Conservation (phyloP, 352 stramenopile species). For the Peronospora belbahrii region DNA sequence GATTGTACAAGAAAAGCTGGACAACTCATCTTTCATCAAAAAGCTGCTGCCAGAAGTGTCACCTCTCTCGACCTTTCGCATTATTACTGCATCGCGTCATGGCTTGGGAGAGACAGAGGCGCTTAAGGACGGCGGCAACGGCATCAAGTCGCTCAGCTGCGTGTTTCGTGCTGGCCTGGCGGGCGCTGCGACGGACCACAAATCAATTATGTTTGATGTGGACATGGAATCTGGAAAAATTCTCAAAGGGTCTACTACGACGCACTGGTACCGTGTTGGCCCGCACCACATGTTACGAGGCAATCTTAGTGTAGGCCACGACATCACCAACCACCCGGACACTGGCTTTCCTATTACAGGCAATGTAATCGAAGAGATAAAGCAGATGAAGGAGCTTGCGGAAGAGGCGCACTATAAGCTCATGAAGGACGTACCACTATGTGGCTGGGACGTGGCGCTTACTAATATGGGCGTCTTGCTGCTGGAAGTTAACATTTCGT, state of each 20-base stretch:
- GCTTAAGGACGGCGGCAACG: conserved; percentile 43
- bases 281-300: conserved; percentile 58
- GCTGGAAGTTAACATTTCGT: conserved; percentile 90
- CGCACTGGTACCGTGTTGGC: conserved; percentile 93
- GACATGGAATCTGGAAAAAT: conserved; percentile 92
- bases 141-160: conserved; percentile 73
- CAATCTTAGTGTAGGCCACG: conserved; percentile 78
- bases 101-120: conserved; percentile 40
- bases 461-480: conserved; percentile 86
- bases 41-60: conserved; percentile 89
- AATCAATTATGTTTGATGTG: conserved; percentile 97
- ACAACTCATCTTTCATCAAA: conserved; percentile 90
- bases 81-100: conserved; percentile 92
- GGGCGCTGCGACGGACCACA: conserved; percentile 92
- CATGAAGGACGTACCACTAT: conserved; percentile 89
- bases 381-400: conserved; percentile 76
- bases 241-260: conserved; percentile 92
- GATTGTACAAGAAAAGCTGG: conserved; percentile 96
- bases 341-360: conserved; percentile 82
- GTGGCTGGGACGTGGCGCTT: conserved; percentile 90
- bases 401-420: conserved; percentile 85
- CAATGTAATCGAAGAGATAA: conserved; percentile 84
- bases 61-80: conserved; percentile 95
- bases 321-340: conserved; percentile 87
- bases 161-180: conserved; percentile 65